Evolutionary conservation across 345 rosid genomes (phyloP).

Genomic region (Moricandia arvensis): DNA sequence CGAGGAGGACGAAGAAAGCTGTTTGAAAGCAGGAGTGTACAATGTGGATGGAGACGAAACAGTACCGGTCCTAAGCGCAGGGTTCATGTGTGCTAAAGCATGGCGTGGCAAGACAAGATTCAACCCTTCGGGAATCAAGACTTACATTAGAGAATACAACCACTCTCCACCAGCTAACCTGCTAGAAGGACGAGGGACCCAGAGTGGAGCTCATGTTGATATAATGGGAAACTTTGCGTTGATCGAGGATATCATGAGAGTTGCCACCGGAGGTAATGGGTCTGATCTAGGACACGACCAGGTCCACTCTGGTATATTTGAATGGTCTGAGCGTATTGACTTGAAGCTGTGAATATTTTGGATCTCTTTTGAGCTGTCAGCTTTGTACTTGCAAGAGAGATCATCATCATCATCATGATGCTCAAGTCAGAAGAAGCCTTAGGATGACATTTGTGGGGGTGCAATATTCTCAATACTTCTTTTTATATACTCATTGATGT

Average conservation of each 20-base stretch:
- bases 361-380: slow-evolving; percentile 19
- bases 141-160: slow-evolving; percentile 70
- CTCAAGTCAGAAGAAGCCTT: slow-evolving; percentile 19
- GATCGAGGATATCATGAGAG: slow-evolving; percentile 79
- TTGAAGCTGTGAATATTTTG: slow-evolving; percentile 47
- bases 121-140: slow-evolving; percentile 80
- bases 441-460: slow-evolving; percentile 25
- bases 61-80: slow-evolving; percentile 85
- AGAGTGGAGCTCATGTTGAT: slow-evolving; percentile 89
- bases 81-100: slow-evolving; percentile 91
- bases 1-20: slow-evolving; percentile 57
- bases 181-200: slow-evolving; percentile 90
- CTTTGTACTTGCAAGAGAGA: slow-evolving; percentile 14
- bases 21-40: slow-evolving; percentile 82
- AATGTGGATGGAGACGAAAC: slow-evolving; percentile 89
- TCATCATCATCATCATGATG: neutral
- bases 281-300: slow-evolving; percentile 79
- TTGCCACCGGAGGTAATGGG: slow-evolving; percentile 86
- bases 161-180: slow-evolving; percentile 87
- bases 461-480: slow-evolving; percentile 9
- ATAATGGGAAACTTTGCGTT: slow-evolving; percentile 96
- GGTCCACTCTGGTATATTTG: slow-evolving; percentile 73
- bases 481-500: slow-evolving; percentile 15
- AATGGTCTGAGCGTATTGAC: slow-evolving; percentile 81
- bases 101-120: slow-evolving; percentile 96